Evolutionary conservation across 768 basidiomycete species (phyloP).

Genomic region (Trametes sanguinea): DNA sequence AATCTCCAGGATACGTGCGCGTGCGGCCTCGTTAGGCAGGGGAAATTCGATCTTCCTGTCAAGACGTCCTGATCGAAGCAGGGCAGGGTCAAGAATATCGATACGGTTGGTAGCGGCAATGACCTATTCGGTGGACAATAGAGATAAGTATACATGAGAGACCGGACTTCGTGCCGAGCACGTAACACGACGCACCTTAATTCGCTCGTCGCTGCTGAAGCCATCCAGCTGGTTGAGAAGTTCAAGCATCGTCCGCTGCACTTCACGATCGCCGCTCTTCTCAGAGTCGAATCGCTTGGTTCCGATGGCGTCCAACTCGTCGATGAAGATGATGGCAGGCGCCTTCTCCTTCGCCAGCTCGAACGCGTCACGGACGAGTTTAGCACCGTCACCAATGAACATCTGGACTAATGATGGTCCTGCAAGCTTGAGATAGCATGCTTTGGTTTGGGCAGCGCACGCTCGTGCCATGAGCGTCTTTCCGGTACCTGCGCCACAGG

Average conservation of each 20-base stretch:
- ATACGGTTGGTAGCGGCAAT: slow-evolving; percentile 99
- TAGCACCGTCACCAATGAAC: slow-evolving; percentile 99
- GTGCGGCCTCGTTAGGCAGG: slow-evolving; percentile 93
- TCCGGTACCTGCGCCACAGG: slow-evolving; percentile 67
- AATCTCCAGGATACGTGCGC: slow-evolving; percentile 94
- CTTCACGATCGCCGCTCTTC: slow-evolving; percentile 98
- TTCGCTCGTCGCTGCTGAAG: slow-evolving; percentile 94
- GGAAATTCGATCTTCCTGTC: slow-evolving; percentile 99
- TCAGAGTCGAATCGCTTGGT: slow-evolving; percentile 99
- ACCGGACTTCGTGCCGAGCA: slow-evolving; percentile 1
- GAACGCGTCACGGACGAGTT: slow-evolving; percentile 97
- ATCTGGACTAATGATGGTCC: slow-evolving; percentile 98
- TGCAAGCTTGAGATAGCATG: slow-evolving; percentile 97
- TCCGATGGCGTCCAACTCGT: slow-evolving; percentile 97
- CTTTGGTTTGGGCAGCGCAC: slow-evolving; percentile 96
- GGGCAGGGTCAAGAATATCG: slow-evolving; percentile 95
- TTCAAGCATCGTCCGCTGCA: slow-evolving; percentile 99
- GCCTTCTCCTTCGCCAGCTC: slow-evolving; percentile 98
- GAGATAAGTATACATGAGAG: slow-evolving; percentile 6
- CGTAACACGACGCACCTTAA: slow-evolving; percentile 68
- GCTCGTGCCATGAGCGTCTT: slow-evolving; percentile 98
- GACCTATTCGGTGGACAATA: slow-evolving; percentile 54
- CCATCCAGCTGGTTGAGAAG: slow-evolving; percentile 97
- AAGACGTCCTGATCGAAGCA: slow-evolving; percentile 96
- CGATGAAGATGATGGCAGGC: slow-evolving; percentile 98